Percentiles rank a stretch among this genome's conserved stretches.
These are phyloP conservation scores for Diospyros kaki DNA, from an alignment of 148 eudicot species.

Conservation along the genomic window DNA sequence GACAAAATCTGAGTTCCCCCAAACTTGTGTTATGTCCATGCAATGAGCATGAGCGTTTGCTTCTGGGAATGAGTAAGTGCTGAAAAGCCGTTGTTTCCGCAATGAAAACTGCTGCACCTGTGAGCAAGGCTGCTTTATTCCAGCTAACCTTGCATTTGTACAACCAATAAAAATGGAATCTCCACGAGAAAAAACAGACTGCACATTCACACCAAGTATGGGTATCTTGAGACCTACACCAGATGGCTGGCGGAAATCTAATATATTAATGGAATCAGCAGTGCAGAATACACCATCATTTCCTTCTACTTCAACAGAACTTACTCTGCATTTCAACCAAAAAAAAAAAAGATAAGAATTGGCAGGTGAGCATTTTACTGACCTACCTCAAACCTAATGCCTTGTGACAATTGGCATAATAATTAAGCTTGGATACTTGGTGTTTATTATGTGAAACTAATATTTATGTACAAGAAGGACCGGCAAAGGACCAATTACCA, in stretches of 20 bases:
- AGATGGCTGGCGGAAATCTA: constrained; percentile 83
- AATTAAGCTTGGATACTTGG: too few relatives aligned
- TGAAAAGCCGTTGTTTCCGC: constrained; percentile 61
- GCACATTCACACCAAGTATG: constrained; percentile 42
- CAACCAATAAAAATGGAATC: constrained; percentile 79
- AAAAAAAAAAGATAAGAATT: background rate
- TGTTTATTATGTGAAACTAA: too few relatives aligned
- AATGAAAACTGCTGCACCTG: constrained; percentile 72
- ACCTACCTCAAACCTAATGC: background rate
- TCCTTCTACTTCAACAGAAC: constrained; percentile 91
- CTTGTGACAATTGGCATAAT: too few relatives aligned
- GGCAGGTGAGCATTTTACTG: background rate
- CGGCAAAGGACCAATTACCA: too few relatives aligned
- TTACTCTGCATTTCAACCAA: constrained; percentile 47
- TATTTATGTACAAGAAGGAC: too few relatives aligned
- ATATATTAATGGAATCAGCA: constrained; percentile 59
- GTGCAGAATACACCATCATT: constrained; percentile 93
- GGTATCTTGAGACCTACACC: constrained; percentile 83
- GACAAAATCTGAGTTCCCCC: constrained; percentile 74
- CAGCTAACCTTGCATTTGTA: constrained; percentile 36
- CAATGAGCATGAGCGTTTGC: constrained; percentile 59
- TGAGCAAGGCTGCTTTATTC: constrained; percentile 43
- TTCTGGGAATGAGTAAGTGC: constrained; percentile 62
- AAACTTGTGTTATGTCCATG: constrained; percentile 72
- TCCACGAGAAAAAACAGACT: constrained; percentile 57